phyloP scores from a whole-genome alignment of 2,329 filamentous ascomycete species.

The Teratosphaeria gauchensis region DNA sequence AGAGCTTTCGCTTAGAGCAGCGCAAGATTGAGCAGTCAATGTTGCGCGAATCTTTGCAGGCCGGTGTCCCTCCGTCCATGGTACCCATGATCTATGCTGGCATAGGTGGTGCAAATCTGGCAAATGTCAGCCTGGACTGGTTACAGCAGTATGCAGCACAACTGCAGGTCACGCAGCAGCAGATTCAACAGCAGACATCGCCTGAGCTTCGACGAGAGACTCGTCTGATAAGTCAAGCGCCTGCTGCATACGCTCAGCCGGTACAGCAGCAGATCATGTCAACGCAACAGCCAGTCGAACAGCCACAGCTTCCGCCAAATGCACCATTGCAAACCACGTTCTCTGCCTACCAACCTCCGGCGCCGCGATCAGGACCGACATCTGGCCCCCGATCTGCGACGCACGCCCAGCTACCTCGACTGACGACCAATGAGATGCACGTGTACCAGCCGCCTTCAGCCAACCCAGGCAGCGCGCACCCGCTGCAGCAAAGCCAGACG shows the following conservation, averaged over 20 bases:
- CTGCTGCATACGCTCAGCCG: conserved; percentile 13
- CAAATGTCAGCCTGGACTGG: conserved; percentile 40
- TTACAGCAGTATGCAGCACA: conserved; percentile 41
- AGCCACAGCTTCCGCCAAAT: conserved; percentile 16
- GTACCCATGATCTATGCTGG: conserved; percentile 47
- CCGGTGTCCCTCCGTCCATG: conserved; percentile 42
- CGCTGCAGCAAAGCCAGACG: conserved; percentile 38
- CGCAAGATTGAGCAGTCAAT: conserved; percentile 44
- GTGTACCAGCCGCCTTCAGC: conserved; percentile 37
- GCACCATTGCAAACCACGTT: conserved; percentile 30
- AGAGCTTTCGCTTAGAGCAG: conserved; percentile 40
- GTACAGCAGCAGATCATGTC: conserved; percentile 26
- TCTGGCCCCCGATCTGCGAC: conserved; percentile 37
- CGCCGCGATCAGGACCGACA: conserved; percentile 24
- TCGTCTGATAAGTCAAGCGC: conserved; percentile 31
- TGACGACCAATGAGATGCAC: conserved; percentile 45
- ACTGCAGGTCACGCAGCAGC: conserved; percentile 36
- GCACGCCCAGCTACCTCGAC: conserved; percentile 39
- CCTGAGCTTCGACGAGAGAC: conserved; percentile 35
- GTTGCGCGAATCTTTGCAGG: conserved; percentile 42
- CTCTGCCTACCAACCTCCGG: conserved; percentile 26
- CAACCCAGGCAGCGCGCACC: conserved; percentile 30
- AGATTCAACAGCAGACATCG: conserved; percentile 27
- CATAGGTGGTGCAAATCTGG: conserved; percentile 39
- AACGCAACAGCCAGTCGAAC: conserved; percentile 30